Percentiles rank a stretch among this genome's conserved stretches.
phyloP scores from a whole-genome alignment of 1,284 basidiomycete species.

The Ganoderma resinaceum region DNA sequence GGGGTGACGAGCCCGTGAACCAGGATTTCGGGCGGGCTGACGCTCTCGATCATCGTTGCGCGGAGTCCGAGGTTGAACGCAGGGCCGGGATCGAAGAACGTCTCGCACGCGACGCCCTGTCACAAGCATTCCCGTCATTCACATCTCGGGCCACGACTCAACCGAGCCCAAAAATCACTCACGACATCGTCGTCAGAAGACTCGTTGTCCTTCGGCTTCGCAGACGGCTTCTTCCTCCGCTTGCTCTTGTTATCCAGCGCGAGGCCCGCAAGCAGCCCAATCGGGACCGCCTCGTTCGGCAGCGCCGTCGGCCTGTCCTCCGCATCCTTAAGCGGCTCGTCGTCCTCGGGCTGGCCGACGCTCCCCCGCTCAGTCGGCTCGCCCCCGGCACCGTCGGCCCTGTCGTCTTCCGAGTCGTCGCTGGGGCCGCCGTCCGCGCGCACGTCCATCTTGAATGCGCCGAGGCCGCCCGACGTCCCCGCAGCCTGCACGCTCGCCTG shows the following conservation, averaged over 20 bases:
- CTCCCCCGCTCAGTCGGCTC: conserved; percentile 40
- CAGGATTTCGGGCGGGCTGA: conserved; percentile 84
- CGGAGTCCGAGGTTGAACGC: conserved; percentile 72
- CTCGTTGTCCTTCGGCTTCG: conserved; percentile 43
- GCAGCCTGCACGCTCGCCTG: conserved; percentile 46
- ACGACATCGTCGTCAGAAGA: conserved; percentile 72
- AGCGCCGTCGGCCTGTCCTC: conserved; percentile 57
- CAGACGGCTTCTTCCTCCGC: conserved; percentile 41
- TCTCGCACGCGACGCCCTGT: conserved; percentile 78
- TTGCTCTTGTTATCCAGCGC: conserved; percentile 62
- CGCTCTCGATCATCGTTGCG: conserved; percentile 78
- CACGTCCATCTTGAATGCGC: conserved; percentile 53
- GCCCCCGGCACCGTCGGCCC: conserved; percentile 28
- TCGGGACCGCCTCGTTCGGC: conserved; percentile 72
- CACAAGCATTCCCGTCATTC: conserved; percentile 1
- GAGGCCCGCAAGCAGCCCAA: conserved; percentile 76
- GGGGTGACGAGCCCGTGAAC: conserved; percentile 82
- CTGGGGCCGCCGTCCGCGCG: conserved; percentile 35
- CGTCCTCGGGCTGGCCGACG: conserved; percentile 36
- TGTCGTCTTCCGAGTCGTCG: conserved; percentile 35
- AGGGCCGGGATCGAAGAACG: conserved; percentile 85
- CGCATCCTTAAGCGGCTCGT: conserved; percentile 39
- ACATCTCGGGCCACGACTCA: not conserved
- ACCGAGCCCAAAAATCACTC: conserved; percentile 38
- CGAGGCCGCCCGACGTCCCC: conserved; percentile 35